Conservation (phyloP, 768 basidiomycete genomes). For the Pleurotus pulmonarius region DNA sequence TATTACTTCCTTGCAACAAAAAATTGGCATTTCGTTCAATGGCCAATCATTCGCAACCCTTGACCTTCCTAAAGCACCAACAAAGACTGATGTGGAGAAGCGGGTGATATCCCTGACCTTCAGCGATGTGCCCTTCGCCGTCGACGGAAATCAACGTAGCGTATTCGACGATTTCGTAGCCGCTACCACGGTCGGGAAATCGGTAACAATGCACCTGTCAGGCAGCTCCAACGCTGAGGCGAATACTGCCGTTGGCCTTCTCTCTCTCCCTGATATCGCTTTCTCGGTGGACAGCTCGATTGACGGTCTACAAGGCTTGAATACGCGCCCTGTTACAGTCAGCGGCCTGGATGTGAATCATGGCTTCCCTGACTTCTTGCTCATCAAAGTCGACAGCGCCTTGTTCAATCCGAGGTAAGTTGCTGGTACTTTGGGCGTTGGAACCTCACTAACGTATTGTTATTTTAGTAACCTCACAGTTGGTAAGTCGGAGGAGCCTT, state of each 20-base stretch:
- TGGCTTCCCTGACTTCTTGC: slow-evolving; percentile 61
- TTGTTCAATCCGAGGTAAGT: slow-evolving; percentile 64
- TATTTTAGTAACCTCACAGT: slow-evolving; percentile 37
- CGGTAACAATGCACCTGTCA: slow-evolving; percentile 45
- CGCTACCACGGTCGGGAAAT: slow-evolving; percentile 47
- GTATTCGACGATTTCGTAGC: slow-evolving; percentile 63
- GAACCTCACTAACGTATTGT: too few species aligned
- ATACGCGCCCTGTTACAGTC: slow-evolving; percentile 52
- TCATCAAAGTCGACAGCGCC: slow-evolving; percentile 59
- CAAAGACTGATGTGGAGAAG: slow-evolving; percentile 56
- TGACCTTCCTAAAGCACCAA: slow-evolving; percentile 52
- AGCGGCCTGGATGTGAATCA: slow-evolving; percentile 61
- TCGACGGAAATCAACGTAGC: slow-evolving; percentile 40
- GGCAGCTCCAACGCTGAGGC: slow-evolving; percentile 57
- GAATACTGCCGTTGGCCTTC: slow-evolving; percentile 60
- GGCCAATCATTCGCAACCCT: slow-evolving; percentile 58
- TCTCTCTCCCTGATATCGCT: slow-evolving; percentile 51
- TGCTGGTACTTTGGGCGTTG: background rate
- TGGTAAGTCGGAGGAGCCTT: slow-evolving; percentile 19
- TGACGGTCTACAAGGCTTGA: slow-evolving; percentile 61
- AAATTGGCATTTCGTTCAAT: slow-evolving; percentile 47
- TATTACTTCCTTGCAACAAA: slow-evolving; percentile 57
- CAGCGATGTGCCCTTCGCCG: slow-evolving; percentile 54
- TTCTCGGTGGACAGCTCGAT: slow-evolving; percentile 60
- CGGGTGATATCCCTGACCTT: slow-evolving; percentile 63